Evolutionary conservation across 2,329 filamentous ascomycete species (phyloP).

Genomic region (Orbilia oligospora): DNA sequence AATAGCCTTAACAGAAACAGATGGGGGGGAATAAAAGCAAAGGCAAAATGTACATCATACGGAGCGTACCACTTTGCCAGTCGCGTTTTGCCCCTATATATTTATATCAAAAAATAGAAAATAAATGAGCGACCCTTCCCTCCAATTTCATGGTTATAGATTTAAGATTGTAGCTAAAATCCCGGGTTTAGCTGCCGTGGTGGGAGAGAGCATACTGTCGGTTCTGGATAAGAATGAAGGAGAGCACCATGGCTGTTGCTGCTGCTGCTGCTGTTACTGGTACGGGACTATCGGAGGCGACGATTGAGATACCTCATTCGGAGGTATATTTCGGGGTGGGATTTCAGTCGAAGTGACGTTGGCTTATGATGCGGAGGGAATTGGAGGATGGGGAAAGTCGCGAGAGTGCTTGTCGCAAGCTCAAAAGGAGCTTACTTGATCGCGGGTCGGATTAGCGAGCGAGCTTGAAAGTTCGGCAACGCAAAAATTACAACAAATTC

Average conservation of each 20-base stretch:
- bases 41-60: slow-evolving; percentile 75
- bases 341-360: not conserved
- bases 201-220: slow-evolving; percentile 66
- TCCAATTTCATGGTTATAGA: too few species aligned
- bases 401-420: slow-evolving; percentile 23
- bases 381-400: not conserved
- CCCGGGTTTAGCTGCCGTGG: not conserved
- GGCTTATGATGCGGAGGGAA: too few species aligned
- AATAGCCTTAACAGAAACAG: too few species aligned
- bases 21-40: too few species aligned
- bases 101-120: not conserved
- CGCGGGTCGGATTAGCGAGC: slow-evolving; percentile 32
- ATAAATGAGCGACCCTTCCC: not conserved
- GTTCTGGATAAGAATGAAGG: slow-evolving; percentile 69
- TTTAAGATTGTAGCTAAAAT: too few species aligned
- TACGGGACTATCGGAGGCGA: slow-evolving; percentile 24
- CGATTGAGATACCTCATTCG: slow-evolving; percentile 36
- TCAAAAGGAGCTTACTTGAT: slow-evolving; percentile 38
- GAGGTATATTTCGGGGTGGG: slow-evolving; percentile 4
- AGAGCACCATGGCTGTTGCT: slow-evolving; percentile 66
- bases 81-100: slow-evolving; percentile 84
- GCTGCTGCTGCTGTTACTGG: slow-evolving; percentile 14
- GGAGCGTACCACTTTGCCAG: slow-evolving; percentile 99
- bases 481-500: slow-evolving; percentile 33
- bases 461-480: not conserved